Evolutionary conservation across 1,284 basidiomycete genomes (phyloP).

Genomic region (Naganishia albida): DNA sequence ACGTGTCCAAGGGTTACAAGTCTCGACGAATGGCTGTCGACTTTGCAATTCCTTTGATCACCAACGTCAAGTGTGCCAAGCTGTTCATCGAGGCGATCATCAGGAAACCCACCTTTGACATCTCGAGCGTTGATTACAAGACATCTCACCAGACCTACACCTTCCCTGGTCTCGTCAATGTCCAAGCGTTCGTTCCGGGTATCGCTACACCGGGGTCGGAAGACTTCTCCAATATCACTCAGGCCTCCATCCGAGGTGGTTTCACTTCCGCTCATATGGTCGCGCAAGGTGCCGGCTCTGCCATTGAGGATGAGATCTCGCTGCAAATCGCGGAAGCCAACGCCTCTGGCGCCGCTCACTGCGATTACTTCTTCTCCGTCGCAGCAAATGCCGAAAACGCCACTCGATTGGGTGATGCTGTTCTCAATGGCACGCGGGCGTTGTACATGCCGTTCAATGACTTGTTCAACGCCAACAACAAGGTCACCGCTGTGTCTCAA

Average conservation of each 20-base stretch:
- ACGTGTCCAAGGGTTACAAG: conserved; percentile 94
- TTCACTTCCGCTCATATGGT: conserved; percentile 81
- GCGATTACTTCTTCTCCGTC: conserved; percentile 82
- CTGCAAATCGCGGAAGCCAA: conserved; percentile 71
- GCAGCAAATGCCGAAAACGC: conserved; percentile 72
- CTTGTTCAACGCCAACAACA: conserved; percentile 59
- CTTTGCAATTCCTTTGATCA: conserved; percentile 94
- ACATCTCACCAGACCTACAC: conserved; percentile 86
- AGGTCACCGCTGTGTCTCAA: conserved; percentile 66
- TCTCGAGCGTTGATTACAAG: conserved; percentile 91
- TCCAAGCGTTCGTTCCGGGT: conserved; percentile 83
- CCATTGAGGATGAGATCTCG: conserved; percentile 67
- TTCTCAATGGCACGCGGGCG: conserved; percentile 74
- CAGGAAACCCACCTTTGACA: conserved; percentile 78
- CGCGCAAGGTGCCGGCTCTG: conserved; percentile 65
- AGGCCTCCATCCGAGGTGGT: conserved; percentile 80
- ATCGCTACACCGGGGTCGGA: conserved; percentile 61
- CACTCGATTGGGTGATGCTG: conserved; percentile 66
- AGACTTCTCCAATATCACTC: conserved; percentile 69
- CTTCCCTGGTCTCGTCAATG: conserved; percentile 90
- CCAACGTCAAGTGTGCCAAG: conserved; percentile 99
- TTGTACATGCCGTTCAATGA: conserved; percentile 80
- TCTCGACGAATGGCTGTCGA: conserved; percentile 99
- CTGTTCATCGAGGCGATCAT: conserved; percentile 93
- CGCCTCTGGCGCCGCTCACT: conserved; percentile 67